Evolutionary conservation across 129 eudicot species (phyloP).

Genomic region (Erigeron canadensis): DNA sequence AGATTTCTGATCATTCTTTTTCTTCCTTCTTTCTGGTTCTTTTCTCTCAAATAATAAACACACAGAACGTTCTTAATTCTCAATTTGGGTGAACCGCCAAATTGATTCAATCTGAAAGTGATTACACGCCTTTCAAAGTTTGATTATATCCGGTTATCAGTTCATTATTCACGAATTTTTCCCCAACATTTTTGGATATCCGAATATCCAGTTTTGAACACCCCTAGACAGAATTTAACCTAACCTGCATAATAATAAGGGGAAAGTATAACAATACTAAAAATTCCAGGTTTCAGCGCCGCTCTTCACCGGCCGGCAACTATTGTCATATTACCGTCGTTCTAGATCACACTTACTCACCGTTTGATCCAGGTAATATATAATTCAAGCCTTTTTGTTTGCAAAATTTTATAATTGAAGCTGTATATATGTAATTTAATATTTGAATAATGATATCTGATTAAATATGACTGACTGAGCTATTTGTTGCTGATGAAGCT

Average conservation of each 20-base stretch:
- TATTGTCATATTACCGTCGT: conserved; percentile 3
- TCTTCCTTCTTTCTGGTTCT: too few species aligned
- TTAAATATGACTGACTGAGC: neutral
- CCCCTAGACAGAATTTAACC: conserved; percentile 25
- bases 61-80: too few species aligned
- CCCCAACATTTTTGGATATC: too few species aligned
- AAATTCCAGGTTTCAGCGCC: conserved; percentile 18
- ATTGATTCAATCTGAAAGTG: too few species aligned
- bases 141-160: too few species aligned
- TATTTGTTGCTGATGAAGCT: neutral
- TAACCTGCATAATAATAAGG: conserved; percentile 18
- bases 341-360: neutral
- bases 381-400: neutral
- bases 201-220: too few species aligned
- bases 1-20: too few species aligned
- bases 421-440: neutral
- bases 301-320: neutral
- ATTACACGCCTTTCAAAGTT: too few species aligned
- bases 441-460: neutral
- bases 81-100: too few species aligned
- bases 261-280: too few species aligned
- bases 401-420: neutral
- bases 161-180: too few species aligned
- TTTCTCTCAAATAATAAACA: too few species aligned
- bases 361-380: conserved; percentile 1